These are phyloP conservation scores for Diplodia mutila DNA, from an alignment of 2,329 filamentous ascomycete species.

Conservation along the genomic window DNA sequence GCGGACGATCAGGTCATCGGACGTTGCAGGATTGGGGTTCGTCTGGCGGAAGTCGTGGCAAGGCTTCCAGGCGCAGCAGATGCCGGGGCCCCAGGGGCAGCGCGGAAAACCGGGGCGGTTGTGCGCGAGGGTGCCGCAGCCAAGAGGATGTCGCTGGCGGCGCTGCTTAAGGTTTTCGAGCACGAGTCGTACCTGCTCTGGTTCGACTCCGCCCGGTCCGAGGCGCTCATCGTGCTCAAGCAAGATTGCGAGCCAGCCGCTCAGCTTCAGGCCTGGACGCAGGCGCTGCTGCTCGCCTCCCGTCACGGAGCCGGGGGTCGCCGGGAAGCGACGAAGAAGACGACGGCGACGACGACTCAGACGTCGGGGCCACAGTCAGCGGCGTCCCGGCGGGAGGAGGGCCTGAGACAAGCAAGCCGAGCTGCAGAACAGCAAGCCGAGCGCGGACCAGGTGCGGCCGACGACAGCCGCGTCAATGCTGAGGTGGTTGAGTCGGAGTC, in stretches of 20 bases:
- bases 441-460: neutral
- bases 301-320: neutral
- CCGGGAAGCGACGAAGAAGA: neutral
- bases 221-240: slow-evolving; percentile 67
- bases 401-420: slow-evolving; percentile 18
- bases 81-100: neutral
- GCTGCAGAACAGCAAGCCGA: neutral
- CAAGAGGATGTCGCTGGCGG: slow-evolving; percentile 43
- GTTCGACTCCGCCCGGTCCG: slow-evolving; percentile 48
- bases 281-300: slow-evolving; percentile 57
- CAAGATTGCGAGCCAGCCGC: slow-evolving; percentile 53
- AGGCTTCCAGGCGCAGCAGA: slow-evolving; percentile 26
- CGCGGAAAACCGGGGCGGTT: slow-evolving; percentile 9
- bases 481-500: slow-evolving; percentile 6
- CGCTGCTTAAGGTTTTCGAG: slow-evolving; percentile 56
- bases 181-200: slow-evolving; percentile 65
- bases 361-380: slow-evolving; percentile 13
- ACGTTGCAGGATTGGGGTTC: slow-evolving; percentile 58
- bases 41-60: slow-evolving; percentile 43
- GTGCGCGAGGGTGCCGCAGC: slow-evolving; percentile 7
- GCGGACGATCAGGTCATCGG: slow-evolving; percentile 53
- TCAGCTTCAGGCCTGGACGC: slow-evolving; percentile 66
- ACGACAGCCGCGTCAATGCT: slow-evolving; percentile 5
- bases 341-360: neutral
- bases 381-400: slow-evolving; percentile 11